Percentiles rank a stretch among this genome's conserved stretches.
Evolutionary conservation across 148 eudicot species (phyloP).

Genomic region (Chenopodium quinoa): DNA sequence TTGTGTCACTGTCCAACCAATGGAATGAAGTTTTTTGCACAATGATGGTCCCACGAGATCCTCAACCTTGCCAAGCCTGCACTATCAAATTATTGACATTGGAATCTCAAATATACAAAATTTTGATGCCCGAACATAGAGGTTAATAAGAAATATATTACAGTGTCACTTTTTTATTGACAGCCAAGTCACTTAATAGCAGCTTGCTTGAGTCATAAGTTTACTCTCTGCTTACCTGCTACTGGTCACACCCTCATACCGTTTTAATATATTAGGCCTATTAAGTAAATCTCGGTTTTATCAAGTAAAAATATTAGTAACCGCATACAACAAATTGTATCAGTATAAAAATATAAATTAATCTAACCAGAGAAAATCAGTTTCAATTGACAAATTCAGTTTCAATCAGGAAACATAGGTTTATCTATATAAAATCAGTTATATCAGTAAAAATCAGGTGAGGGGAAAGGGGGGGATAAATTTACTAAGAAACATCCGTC

Average conservation of each 20-base stretch:
- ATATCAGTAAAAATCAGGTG: too few relatives aligned
- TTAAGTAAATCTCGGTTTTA: too few relatives aligned
- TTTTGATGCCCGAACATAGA: background rate
- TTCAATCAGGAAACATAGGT: too few relatives aligned
- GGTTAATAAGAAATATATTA: background rate
- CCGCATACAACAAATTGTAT: too few relatives aligned
- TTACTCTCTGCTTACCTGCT: background rate
- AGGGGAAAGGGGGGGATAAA: background rate
- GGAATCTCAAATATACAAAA: constrained; percentile 24
- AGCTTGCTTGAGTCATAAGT: background rate
- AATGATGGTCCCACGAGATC: constrained; percentile 66
- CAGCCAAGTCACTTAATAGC: background rate
- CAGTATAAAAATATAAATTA: too few relatives aligned
- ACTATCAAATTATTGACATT: constrained; percentile 56
- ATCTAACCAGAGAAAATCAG: too few relatives aligned
- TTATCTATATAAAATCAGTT: too few relatives aligned
- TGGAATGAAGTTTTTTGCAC: constrained; percentile 75
- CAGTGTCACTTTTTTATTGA: background rate
- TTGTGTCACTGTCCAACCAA: constrained; percentile 79
- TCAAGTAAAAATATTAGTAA: too few relatives aligned
- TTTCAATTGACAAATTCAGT: too few relatives aligned
- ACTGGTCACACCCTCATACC: background rate
- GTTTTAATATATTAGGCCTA: too few relatives aligned
- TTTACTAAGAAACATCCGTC: background rate
- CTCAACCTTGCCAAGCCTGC: constrained; percentile 86